Evolutionary conservation across 1,284 basidiomycete species (phyloP).

Genomic region (Mycena citricolor): DNA sequence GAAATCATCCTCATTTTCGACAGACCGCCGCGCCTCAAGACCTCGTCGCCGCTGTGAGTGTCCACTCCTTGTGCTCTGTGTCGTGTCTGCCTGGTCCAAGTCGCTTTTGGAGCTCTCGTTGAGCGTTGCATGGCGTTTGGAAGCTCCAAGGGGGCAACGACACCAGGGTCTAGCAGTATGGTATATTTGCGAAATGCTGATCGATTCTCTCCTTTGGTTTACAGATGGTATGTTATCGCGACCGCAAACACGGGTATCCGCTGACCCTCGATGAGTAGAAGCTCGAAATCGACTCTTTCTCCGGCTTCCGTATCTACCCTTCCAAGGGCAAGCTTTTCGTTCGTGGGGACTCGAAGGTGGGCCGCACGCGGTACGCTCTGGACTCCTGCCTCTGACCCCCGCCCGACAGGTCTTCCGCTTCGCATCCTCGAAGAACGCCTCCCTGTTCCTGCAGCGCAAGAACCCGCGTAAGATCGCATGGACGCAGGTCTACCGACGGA

Average conservation of each 20-base stretch:
- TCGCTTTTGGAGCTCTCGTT: too few species aligned
- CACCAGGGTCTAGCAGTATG: too few species aligned
- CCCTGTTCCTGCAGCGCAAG: constrained; percentile 99
- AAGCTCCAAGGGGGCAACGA: too few species aligned
- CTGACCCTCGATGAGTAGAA: constrained; percentile 62
- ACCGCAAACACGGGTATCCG: not conserved
- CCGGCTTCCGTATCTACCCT: constrained; percentile 95
- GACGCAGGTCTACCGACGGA: constrained; percentile 95
- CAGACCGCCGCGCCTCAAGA: too few species aligned
- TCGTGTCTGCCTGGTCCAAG: too few species aligned
- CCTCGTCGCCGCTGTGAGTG: too few species aligned
- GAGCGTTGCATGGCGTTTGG: too few species aligned
- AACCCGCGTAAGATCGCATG: constrained; percentile 99
- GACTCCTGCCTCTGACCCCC: not conserved
- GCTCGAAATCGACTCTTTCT: constrained; percentile 97
- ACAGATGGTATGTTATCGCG: constrained; percentile 55
- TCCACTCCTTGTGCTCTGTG: too few species aligned
- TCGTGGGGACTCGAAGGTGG: constrained; percentile 93
- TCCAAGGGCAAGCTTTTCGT: constrained; percentile 95
- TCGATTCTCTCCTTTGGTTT: constrained; percentile 19
- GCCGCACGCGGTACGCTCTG: constrained; percentile 24
- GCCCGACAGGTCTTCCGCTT: constrained; percentile 85
- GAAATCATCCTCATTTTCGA: too few species aligned
- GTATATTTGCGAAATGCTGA: constrained; percentile 7
- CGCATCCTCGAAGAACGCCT: constrained; percentile 86